These are phyloP conservation scores for Pezicula carpinea DNA, from an alignment of 2,329 filamentous ascomycete genomes.

Conservation along the genomic window DNA sequence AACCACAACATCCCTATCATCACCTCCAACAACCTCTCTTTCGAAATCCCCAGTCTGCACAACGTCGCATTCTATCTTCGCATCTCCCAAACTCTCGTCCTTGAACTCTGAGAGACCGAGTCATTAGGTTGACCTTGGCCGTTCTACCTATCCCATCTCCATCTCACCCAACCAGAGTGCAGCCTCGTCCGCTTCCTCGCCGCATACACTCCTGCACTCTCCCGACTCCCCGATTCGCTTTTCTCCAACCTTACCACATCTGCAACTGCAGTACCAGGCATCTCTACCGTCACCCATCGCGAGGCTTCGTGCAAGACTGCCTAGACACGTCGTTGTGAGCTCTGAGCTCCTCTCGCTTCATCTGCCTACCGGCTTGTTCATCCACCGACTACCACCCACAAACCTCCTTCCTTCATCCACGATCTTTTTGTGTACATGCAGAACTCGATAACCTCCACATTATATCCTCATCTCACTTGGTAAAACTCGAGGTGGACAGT, in stretches of 20 bases:
- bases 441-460: slow-evolving; percentile 28
- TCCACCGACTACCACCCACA: not conserved
- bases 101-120: not conserved
- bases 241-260: not conserved
- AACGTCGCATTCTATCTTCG: not conserved
- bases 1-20: too few relatives aligned
- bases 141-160: not conserved
- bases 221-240: slow-evolving; percentile 1
- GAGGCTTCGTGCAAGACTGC: not conserved
- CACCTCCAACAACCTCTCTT: not conserved
- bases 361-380: not conserved
- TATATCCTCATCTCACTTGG: slow-evolving; percentile 31
- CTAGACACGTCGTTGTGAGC: not conserved
- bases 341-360: not conserved
- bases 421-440: slow-evolving; percentile 28
- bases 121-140: not conserved
- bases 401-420: slow-evolving; percentile 2
- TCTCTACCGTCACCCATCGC: not conserved
- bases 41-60: not conserved
- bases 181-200: not conserved
- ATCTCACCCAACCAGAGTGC: not conserved
- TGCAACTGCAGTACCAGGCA: not conserved
- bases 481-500: slow-evolving; percentile 20
- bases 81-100: not conserved
- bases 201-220: not conserved